These are phyloP conservation scores for Conticribra guillardii DNA, from an alignment of 108 stramenopile genomes.

Conservation along the genomic window DNA sequence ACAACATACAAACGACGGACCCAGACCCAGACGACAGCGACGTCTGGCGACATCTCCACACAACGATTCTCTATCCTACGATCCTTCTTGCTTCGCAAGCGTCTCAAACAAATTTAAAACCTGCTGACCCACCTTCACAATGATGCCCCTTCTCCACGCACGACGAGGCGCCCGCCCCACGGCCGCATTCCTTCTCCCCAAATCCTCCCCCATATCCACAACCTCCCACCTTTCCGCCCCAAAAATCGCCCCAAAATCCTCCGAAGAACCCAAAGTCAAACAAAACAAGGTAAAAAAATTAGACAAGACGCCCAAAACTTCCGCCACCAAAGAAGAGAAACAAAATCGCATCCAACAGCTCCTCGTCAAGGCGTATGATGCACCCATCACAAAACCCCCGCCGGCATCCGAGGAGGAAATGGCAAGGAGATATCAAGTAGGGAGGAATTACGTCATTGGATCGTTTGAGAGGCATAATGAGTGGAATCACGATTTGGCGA, in stretches of 20 bases:
- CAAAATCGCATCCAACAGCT: conserved; percentile 15
- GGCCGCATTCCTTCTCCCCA: neutral
- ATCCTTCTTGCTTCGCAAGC: neutral
- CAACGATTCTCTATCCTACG: neutral
- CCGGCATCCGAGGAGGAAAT: conserved; percentile 64
- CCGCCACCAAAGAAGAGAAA: conserved; percentile 9
- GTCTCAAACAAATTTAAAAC: too few relatives aligned
- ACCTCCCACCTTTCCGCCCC: conserved; percentile 19
- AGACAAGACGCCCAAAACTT: conserved; percentile 21
- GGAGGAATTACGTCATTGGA: conserved; percentile 81
- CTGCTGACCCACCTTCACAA: neutral
- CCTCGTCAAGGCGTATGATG: conserved; percentile 38
- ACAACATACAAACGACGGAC: too few relatives aligned
- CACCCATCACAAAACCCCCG: conserved; percentile 29
- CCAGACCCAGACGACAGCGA: too few relatives aligned
- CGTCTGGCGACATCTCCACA: too few relatives aligned
- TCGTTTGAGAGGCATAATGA: conserved; percentile 75
- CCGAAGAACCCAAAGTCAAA: conserved; percentile 43
- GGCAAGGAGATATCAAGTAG: conserved; percentile 60
- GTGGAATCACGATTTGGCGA: conserved; percentile 75
- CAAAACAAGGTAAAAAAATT: conserved; percentile 44
- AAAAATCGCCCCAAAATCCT: conserved; percentile 21
- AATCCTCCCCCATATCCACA: conserved; percentile 24
- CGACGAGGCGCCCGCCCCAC: neutral
- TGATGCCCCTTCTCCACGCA: neutral